Base-by-base conservation (phyloP, 208 protist genomes). In the Lotmaria passim region DNA sequence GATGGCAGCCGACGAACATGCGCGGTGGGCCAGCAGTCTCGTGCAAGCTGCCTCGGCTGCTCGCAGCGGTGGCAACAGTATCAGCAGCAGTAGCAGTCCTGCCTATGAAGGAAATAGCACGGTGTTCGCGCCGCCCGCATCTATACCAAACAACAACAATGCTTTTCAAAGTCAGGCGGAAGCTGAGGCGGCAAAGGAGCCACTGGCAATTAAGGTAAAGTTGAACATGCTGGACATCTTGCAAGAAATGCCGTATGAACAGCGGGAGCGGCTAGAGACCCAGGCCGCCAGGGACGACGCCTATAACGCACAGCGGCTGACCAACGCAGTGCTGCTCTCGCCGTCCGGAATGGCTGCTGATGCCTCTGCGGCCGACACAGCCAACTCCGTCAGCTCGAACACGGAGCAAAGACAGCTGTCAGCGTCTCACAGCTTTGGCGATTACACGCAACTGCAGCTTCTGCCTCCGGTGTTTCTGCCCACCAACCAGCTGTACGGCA, bases 1-100 rank as follows among this genome's bases (percentile, higher is more conserved):
- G 7, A 15, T 14, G 11, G 70, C 70, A 0, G 26, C 52, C 10
- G 51, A 50, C 14, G 53, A 75, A 51, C 70, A 75, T 36, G 61
- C 70, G 1, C 46, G 21, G 53, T 75, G 70, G 70, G 70, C 70
- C 7, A 53, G 70, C 55, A 69, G 53, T n/a, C 70, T 75, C 53
- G 43, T 69, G 7, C 44, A 39, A 21, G 70, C 70, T 15, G 55
- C 70, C 15, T 62, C 52, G 4, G 43, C 28, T 17, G 57, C 55
- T 47, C 55, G 41, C 58, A 8, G 5, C 5, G 5, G 3, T 19
- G 12, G 33, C 60, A 38, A 2, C 47, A 59, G 10, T 26, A 30
- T 1, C 53, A 44, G n/a, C 51, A 59, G 33, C 30, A 69, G 63
- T 23, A 14, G 26, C 19, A 44, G 52, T 28, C 11, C 21, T 38